These are phyloP conservation scores for Leccinellum luteum DNA, from an alignment of 768 basidiomycete genomes.

Conservation along the genomic window DNA sequence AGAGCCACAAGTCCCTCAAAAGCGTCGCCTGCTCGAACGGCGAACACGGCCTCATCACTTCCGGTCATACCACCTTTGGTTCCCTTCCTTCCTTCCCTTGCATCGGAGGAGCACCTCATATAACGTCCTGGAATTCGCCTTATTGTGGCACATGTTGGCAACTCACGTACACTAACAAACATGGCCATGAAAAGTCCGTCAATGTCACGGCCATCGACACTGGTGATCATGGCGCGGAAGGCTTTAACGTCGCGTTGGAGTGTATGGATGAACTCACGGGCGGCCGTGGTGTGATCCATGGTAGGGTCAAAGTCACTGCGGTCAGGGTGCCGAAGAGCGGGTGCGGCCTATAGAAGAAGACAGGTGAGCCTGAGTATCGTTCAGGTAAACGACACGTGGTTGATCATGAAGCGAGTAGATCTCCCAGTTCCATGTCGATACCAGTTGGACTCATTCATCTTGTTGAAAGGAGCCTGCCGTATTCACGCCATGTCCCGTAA, in stretches of 20 bases:
- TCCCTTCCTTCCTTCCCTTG: slow-evolving; percentile 56
- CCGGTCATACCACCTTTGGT: slow-evolving; percentile 46
- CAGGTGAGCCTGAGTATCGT: background rate
- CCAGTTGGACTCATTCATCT: background rate
- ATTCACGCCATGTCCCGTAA: too few relatives aligned
- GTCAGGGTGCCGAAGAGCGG: slow-evolving; percentile 11
- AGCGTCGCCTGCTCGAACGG: slow-evolving; percentile 53
- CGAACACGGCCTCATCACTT: slow-evolving; percentile 45
- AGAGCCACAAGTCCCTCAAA: slow-evolving; percentile 36
- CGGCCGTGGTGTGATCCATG: slow-evolving; percentile 24
- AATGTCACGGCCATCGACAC: slow-evolving; percentile 54
- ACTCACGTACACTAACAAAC: slow-evolving; percentile 41
- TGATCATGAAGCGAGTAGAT: background rate
- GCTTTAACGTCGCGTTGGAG: slow-evolving; percentile 37
- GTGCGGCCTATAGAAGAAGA: slow-evolving; percentile 14
- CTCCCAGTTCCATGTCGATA: background rate
- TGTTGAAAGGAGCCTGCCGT: too few relatives aligned
- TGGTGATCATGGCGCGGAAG: slow-evolving; percentile 23
- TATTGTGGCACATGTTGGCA: slow-evolving; percentile 63
- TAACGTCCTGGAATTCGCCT: slow-evolving; percentile 49
- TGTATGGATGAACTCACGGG: slow-evolving; percentile 37
- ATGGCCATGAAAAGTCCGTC: slow-evolving; percentile 36
- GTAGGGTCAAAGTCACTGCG: slow-evolving; percentile 24
- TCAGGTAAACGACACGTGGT: background rate
- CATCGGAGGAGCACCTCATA: slow-evolving; percentile 54